Evolutionary conservation across 1,284 basidiomycete species (phyloP), one percentile per base, ranked within the genome.

Genomic region (Schizophyllum commune): DNA sequence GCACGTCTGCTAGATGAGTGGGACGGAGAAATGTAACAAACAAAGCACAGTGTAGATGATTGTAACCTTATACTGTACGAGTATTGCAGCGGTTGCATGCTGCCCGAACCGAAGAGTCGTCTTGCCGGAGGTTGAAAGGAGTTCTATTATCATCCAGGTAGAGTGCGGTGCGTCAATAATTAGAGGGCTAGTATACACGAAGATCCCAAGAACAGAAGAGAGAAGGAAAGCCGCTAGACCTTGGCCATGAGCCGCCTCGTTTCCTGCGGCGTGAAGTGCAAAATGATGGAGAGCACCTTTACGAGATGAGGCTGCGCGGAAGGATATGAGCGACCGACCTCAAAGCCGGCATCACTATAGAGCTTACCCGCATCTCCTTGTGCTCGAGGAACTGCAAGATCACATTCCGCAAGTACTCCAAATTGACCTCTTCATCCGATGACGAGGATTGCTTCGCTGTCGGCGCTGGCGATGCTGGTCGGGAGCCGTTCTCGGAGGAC

Each of bases 401-500:
- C 34, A 97, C 91, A 73, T 97, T 98, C 63, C 95, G 82, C 47
- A 98, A 75, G 74, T 98, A 98, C 75, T 98, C 95, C n/a, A 96
- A 78, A 70, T 96, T 98, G 62, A 98, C 83, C 68, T 96, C 94
- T 27, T 94, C 91, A n/a, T 82, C 80, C 56, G 77, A 76, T 47
- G 60, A 65, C 6, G 67, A 67, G 20, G 77, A 73, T 63, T 80
- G 15, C 51, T 17, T 17, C 27, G 53, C 19, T 20, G 53, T 21
- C 11, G 53, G 53, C 6, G 53, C 20, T 2, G 53, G 53, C 19
- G 53, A 55, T 21, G 19, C 11, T 9, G 53, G 53, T 11, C 53
- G 53, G 9, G 53, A 78, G 17, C 79, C 75, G 2, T 79, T 69
- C 21, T 68, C 69, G 20, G 79, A 79, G 17, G 82, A 79, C 27